Evolutionary conservation across 805 yeast species (phyloP), one percentile per base, ranked within the genome.

Genomic region (Jamesozyma piceae): DNA sequence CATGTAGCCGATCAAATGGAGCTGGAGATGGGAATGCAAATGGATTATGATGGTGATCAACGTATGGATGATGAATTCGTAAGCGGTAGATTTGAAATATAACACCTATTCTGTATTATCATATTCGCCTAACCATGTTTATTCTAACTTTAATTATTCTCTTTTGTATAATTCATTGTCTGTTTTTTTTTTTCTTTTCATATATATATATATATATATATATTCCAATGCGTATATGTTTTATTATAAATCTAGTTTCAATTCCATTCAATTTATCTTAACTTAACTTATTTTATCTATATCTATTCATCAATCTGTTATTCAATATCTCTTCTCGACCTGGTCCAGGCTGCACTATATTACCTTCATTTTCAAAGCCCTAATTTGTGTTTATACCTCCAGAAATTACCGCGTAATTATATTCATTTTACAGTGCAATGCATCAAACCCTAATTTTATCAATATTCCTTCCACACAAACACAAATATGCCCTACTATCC

Each of bases 11-110:
- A 28, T 11, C 34, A 34, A 4, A 34, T 39, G 35, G 35, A 39
- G 9, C 18, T 39, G 34, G 32, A 20, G 15, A 39, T 39, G 33
- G 43, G 35, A 13, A 24, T 39, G 11, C 34, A 28, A 27, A 56
- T 63, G 37, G 72, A 66, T 44, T 57, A 49, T 38, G 71, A 66
- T 31, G 72, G 70, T 38, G 73, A 77, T 50, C 79, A 78, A 51
- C 77, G 74, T 43, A 76, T 77, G 70, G 89, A 80, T 50, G 89
- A 82, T 56, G 89, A 82, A 54, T 85, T 84, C 66, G 92, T 86
- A 40, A 86, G 83, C 60, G 95, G 95, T 20, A 82, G 86, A 51
- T 87, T 88, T 58, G 96, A 88, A 62, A 72, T 88, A 52, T 86
- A 58, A 34, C n/a, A n/a, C n/a, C n/a, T n/a, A n/a, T n/a, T n/a